Conservation (phyloP, 208 protist genomes). For the Herpetomonas tarakana region DNA sequence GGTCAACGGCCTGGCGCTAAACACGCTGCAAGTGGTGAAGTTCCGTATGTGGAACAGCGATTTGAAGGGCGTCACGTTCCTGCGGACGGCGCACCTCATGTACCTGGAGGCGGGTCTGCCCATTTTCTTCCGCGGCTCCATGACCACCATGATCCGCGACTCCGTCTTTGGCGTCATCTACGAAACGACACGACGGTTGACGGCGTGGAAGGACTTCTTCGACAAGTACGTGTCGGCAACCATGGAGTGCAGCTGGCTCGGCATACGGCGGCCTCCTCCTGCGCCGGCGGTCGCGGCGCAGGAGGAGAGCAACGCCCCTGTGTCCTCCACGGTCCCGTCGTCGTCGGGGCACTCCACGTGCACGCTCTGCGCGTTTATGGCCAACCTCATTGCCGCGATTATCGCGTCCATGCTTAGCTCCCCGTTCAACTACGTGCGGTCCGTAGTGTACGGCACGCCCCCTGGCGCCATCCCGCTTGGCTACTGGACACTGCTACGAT, state of each 20-base stretch:
- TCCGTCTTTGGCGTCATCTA: slow-evolving; percentile 87
- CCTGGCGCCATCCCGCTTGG: slow-evolving; percentile 63
- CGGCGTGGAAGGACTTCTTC: slow-evolving; percentile 40
- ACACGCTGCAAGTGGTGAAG: slow-evolving; percentile 86
- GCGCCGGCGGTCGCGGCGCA: neutral
- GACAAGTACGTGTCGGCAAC: slow-evolving; percentile 16
- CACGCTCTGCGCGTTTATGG: slow-evolving; percentile 48
- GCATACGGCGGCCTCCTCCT: no score
- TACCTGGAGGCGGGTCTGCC: slow-evolving; percentile 59
- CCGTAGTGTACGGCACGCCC: slow-evolving; percentile 80
- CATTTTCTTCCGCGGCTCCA: slow-evolving; percentile 87
- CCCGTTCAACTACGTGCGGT: slow-evolving; percentile 87
- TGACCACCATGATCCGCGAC: slow-evolving; percentile 78
- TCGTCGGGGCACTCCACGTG: slow-evolving; percentile 12
- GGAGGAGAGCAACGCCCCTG: neutral
- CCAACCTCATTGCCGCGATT: slow-evolving; percentile 77
- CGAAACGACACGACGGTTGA: slow-evolving; percentile 54
- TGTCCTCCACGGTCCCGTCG: neutral
- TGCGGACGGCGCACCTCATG: slow-evolving; percentile 49
- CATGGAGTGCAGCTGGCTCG: neutral
- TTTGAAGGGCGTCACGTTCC: slow-evolving; percentile 49
- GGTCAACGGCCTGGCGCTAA: slow-evolving; percentile 78
- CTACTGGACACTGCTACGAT: slow-evolving; percentile 56
- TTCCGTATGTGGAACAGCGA: slow-evolving; percentile 89
- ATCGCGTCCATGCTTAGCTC: slow-evolving; percentile 79